A percentile compares a stretch with the other conserved stretches of the same genome.
phyloP scores from a whole-genome alignment of 345 rosid species.

The Odontarrhena argentea region DNA sequence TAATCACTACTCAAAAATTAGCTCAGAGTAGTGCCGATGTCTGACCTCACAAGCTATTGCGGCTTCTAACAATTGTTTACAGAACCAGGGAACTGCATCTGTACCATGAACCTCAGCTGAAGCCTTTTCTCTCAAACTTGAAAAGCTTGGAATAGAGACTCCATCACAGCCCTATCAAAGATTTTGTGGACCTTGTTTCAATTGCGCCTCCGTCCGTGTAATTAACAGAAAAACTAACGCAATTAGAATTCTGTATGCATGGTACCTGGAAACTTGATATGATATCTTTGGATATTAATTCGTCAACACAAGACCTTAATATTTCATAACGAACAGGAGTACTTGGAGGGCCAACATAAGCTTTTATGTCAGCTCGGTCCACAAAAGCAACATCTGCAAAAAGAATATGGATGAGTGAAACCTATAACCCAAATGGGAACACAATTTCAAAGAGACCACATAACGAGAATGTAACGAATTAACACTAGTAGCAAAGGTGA shows the following conservation, averaged over 20 bases:
- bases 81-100: conserved; percentile 42
- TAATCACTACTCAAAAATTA: conserved; percentile 14
- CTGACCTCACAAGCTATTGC: conserved; percentile 88
- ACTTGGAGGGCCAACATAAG: conserved; percentile 96
- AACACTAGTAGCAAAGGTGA: conserved; percentile 5
- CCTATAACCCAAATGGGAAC: background rate
- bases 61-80: conserved; percentile 70
- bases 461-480: conserved; percentile 17
- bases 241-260: background rate
- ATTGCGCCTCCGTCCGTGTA: conserved; percentile 3
- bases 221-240: background rate
- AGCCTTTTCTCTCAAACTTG: conserved; percentile 57
- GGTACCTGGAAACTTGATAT: conserved; percentile 66
- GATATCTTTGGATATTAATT: conserved; percentile 71
- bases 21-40: background rate
- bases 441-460: conserved; percentile 7
- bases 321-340: conserved; percentile 93
- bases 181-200: conserved; percentile 15
- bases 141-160: conserved; percentile 59
- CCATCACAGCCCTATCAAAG: conserved; percentile 55
- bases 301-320: conserved; percentile 81
- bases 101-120: conserved; percentile 49
- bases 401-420: conserved; percentile 7
- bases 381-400: conserved; percentile 92
- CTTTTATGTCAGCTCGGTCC: conserved; percentile 96